Percentiles rank a stretch among this genome's conserved stretches.
Conservation (phyloP, 1,139 yeast genomes). For the Pichia sp. region DNA sequence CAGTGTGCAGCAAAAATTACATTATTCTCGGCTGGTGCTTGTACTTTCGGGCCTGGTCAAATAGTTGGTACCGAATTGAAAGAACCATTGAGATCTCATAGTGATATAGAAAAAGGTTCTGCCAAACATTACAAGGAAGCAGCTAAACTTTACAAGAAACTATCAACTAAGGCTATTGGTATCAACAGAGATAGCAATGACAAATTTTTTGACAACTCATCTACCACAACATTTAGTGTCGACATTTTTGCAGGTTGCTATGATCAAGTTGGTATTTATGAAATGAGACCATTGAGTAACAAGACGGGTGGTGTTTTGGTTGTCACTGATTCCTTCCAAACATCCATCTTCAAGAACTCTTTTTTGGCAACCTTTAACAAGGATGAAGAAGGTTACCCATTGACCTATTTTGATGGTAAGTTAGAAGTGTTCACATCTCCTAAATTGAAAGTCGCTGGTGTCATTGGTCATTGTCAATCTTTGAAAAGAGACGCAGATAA, state of each 20-base stretch:
- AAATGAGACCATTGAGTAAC: conserved; percentile 87
- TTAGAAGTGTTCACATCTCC: conserved; percentile 84
- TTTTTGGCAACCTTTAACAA: conserved; percentile 81
- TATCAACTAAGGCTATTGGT: conserved; percentile 66
- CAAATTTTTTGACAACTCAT: conserved; percentile 38
- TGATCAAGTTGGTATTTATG: conserved; percentile 96
- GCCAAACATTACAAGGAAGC: conserved; percentile 95
- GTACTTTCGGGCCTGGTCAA: conserved; percentile 93
- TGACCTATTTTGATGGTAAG: conserved; percentile 84
- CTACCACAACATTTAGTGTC: conserved; percentile 75
- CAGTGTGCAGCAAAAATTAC: conserved; percentile 88
- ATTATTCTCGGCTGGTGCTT: conserved; percentile 92
- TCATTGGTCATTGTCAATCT: conserved; percentile 90
- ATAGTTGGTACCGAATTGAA: conserved; percentile 88
- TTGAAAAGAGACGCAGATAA: conserved; percentile 54
- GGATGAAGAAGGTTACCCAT: conserved; percentile 78
- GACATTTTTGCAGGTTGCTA: conserved; percentile 97
- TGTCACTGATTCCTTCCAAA: conserved; percentile 91
- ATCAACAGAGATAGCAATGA: conserved; percentile 33
- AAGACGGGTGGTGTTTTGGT: conserved; percentile 91
- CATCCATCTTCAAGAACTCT: conserved; percentile 93
- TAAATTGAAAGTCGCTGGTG: conserved; percentile 85
- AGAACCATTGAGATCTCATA: conserved; percentile 96
- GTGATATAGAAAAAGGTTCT: conserved; percentile 84
- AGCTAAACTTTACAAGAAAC: conserved; percentile 71